Evolutionary conservation across 345 rosid genomes (phyloP).

Genomic region (Alliaria petiolata): DNA sequence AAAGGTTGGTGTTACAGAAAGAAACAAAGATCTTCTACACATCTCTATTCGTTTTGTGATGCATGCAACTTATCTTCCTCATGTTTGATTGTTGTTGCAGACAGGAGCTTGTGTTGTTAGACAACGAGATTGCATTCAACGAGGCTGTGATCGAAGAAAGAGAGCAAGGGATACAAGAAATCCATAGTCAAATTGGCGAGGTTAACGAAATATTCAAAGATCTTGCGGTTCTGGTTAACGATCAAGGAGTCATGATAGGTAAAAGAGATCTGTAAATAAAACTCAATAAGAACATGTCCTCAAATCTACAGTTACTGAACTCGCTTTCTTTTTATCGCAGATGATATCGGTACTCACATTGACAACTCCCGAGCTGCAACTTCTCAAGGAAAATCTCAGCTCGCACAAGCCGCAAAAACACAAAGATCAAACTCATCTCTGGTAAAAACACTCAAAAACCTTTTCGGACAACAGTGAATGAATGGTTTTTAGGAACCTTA

Average conservation of each 20-base stretch:
- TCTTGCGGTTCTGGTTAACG: slow-evolving; percentile 92
- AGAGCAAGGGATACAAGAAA: slow-evolving; percentile 89
- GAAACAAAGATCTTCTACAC: no score
- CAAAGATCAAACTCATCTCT: slow-evolving; percentile 95
- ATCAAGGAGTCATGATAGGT: slow-evolving; percentile 95
- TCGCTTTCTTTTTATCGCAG: slow-evolving; percentile 34
- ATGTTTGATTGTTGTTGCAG: slow-evolving; percentile 43
- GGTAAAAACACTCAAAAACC: slow-evolving; percentile 43
- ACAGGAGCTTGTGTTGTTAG: slow-evolving; percentile 80
- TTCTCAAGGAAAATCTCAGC: slow-evolving; percentile 74
- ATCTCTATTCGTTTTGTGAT: neutral
- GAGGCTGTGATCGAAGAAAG: slow-evolving; percentile 96
- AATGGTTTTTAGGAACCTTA: neutral
- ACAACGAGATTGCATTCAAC: slow-evolving; percentile 88
- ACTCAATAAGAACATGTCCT: neutral
- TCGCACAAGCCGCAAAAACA: slow-evolving; percentile 82
- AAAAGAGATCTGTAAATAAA: no score
- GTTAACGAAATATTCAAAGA: slow-evolving; percentile 95
- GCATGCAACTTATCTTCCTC: neutral
- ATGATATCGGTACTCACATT: slow-evolving; percentile 83
- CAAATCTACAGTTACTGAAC: neutral
- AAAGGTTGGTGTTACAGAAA: neutral
- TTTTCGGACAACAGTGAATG: neutral
- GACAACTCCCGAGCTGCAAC: slow-evolving; percentile 85
- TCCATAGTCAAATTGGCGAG: slow-evolving; percentile 90